phyloP scores from a whole-genome alignment of 2,329 filamentous ascomycete species.

The Fusarium anthophilum region DNA sequence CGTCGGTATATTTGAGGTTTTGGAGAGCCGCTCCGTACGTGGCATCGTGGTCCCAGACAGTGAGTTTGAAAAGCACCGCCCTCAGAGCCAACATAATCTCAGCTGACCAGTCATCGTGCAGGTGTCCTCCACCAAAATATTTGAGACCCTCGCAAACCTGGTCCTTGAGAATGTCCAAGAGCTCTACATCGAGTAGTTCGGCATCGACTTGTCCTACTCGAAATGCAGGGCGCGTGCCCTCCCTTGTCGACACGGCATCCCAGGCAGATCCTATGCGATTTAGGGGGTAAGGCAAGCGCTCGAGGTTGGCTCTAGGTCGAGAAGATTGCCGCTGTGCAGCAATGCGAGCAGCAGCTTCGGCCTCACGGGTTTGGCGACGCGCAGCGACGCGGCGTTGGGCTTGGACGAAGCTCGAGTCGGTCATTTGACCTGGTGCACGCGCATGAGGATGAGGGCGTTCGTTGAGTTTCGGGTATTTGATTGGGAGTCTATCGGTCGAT shows the following conservation, averaged over 20 bases:
- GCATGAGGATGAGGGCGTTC: constrained; percentile 46
- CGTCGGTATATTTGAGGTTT: constrained; percentile 90
- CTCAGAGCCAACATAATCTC: constrained; percentile 85
- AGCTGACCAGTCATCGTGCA: constrained; percentile 86
- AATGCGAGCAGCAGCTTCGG: constrained; percentile 67
- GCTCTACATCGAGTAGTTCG: constrained; percentile 92
- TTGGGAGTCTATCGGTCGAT: neutral
- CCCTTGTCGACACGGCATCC: constrained; percentile 76
- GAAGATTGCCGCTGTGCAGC: constrained; percentile 61
- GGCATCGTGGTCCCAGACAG: constrained; percentile 95
- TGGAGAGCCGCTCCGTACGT: constrained; percentile 94
- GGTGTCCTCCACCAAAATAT: constrained; percentile 78
- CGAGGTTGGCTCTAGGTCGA: constrained; percentile 63
- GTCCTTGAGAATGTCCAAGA: constrained; percentile 83
- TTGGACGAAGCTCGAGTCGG: constrained; percentile 78
- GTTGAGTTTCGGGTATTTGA: neutral
- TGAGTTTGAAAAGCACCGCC: constrained; percentile 89
- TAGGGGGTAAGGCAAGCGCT: constrained; percentile 70
- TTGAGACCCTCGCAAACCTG: constrained; percentile 91
- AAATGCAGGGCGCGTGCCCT: constrained; percentile 85
- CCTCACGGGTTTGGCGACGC: constrained; percentile 80
- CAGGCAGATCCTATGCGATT: constrained; percentile 69
- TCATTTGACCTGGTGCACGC: constrained; percentile 54
- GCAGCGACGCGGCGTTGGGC: constrained; percentile 88
- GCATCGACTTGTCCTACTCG: constrained; percentile 96